A percentile compares a stretch with the other conserved stretches of the same genome.
Conservation (phyloP, 352 stramenopile genomes). For the Phytopythium boreale region DNA sequence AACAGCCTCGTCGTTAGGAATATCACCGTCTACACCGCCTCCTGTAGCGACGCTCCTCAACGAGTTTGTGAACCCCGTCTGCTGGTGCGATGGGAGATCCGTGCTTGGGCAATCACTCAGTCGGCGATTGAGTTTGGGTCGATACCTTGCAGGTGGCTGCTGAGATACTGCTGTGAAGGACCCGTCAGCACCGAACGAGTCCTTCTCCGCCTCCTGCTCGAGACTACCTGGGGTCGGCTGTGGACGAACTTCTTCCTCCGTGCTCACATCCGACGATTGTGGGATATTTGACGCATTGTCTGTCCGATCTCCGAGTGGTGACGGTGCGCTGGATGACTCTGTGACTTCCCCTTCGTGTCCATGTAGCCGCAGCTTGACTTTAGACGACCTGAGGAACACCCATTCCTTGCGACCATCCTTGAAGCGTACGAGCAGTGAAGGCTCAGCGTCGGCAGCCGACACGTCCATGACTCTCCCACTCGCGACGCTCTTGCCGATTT, state of each 20-base stretch:
- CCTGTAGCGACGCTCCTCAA: background rate
- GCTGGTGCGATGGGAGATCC: background rate
- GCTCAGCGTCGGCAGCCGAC: constrained; percentile 7
- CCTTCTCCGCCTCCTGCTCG: background rate
- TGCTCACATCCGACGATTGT: background rate
- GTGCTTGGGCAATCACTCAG: background rate
- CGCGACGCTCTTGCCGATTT: constrained; percentile 14
- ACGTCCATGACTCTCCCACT: constrained; percentile 21
- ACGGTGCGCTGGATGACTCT: background rate
- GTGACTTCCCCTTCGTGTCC: background rate
- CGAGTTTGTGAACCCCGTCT: background rate
- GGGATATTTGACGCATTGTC: too few species aligned
- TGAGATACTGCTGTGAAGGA: background rate
- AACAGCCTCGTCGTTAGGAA: background rate
- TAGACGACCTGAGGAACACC: constrained; percentile 19
- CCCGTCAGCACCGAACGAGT: background rate
- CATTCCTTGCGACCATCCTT: constrained; percentile 26
- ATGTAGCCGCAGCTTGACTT: constrained; percentile 27
- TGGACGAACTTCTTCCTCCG: background rate
- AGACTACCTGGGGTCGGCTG: background rate
- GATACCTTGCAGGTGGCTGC: background rate
- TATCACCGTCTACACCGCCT: background rate
- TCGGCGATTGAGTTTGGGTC: background rate
- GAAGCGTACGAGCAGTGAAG: constrained; percentile 20
- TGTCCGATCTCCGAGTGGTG: background rate